phyloP scores from a whole-genome alignment of 768 basidiomycete genomes.

The Tulasnella sp. region DNA sequence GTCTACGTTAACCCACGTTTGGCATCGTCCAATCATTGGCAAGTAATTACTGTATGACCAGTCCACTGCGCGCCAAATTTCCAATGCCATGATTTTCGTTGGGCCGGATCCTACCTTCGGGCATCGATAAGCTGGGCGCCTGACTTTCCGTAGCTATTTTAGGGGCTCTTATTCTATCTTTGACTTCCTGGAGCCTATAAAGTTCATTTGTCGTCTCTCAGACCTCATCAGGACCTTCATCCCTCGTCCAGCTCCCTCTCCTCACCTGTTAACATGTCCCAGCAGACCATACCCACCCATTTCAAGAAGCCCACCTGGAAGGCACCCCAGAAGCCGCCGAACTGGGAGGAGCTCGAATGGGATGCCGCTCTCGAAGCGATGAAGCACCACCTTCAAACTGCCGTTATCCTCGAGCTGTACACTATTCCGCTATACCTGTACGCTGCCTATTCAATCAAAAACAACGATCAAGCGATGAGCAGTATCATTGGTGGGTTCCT shows the following conservation, averaged over 20 bases:
- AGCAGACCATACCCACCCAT: not conserved
- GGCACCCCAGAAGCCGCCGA: not conserved
- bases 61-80: no score
- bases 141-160: no score
- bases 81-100: no score
- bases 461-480: not conserved
- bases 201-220: not conserved
- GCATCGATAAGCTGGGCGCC: no score
- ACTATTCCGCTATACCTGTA: conserved; percentile 5
- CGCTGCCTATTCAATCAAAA: not conserved
- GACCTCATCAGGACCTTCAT: no score
- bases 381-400: not conserved
- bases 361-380: not conserved
- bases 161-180: no score
- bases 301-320: not conserved
- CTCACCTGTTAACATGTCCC: not conserved
- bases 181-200: no score
- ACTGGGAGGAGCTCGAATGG: not conserved
- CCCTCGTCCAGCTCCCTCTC: not conserved
- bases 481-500: not conserved
- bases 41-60: no score
- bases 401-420: not conserved
- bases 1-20: no score
- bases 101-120: no score
- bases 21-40: no score